Conservation (phyloP, 1,284 basidiomycete species). For the Microbotryum saponariae region DNA sequence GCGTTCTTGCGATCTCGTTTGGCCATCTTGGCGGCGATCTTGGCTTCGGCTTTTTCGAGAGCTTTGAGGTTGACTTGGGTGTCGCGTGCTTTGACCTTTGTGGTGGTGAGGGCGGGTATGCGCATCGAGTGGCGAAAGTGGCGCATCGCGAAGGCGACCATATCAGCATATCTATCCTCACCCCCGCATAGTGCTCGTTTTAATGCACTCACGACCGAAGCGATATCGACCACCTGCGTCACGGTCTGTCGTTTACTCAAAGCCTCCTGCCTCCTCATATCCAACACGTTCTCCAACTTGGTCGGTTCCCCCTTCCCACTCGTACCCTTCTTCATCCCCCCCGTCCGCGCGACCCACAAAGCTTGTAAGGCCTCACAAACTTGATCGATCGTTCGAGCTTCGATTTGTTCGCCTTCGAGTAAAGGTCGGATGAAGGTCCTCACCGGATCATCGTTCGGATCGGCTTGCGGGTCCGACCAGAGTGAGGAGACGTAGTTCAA, state of each 20-base stretch:
- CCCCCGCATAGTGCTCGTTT: background rate
- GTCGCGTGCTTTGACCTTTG: constrained; percentile 51
- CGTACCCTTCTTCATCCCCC: constrained; percentile 23
- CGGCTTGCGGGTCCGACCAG: constrained; percentile 3
- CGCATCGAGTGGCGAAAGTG: no score
- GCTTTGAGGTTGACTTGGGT: constrained; percentile 96
- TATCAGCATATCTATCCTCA: no score
- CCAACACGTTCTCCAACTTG: constrained; percentile 86
- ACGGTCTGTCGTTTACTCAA: constrained; percentile 39
- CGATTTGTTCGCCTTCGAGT: constrained; percentile 46
- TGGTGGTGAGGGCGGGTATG: no score
- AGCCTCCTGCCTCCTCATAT: constrained; percentile 69
- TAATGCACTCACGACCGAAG: constrained; percentile 15
- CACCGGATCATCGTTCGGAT: constrained; percentile 45
- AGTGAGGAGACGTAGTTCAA: background rate
- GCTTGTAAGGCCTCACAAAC: constrained; percentile 58
- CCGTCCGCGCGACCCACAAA: constrained; percentile 52
- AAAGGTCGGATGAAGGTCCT: constrained; percentile 29
- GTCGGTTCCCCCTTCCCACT: constrained; percentile 47
- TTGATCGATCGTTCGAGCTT: constrained; percentile 54
- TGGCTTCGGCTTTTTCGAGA: constrained; percentile 96
- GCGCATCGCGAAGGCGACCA: no score
- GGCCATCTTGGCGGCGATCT: constrained; percentile 95
- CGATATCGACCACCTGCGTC: constrained; percentile 39
- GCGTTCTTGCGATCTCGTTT: constrained; percentile 65